Percentiles rank a stretch among this genome's conserved stretches.
Conservation (phyloP, 1,284 basidiomycete species). For the Irpex rosettiformis region DNA sequence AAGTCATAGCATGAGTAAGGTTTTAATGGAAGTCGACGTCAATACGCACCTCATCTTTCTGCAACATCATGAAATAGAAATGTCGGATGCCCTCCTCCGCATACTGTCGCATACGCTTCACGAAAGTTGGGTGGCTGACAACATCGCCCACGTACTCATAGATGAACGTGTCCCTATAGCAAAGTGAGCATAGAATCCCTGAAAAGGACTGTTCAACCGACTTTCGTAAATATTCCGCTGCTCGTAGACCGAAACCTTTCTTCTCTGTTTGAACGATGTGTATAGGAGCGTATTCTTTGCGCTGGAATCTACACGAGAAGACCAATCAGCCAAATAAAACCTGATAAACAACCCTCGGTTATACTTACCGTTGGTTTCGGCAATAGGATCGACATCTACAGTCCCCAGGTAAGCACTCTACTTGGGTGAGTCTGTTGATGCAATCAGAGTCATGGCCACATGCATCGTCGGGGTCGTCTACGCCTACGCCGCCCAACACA, state of each 20-base stretch:
- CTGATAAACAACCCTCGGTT: background rate
- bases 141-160: conserved; percentile 99
- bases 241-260: conserved; percentile 93
- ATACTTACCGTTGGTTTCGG: conserved; percentile 85
- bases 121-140: conserved; percentile 83
- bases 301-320: conserved; percentile 68
- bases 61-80: conserved; percentile 99
- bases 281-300: conserved; percentile 81
- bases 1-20: background rate
- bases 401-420: conserved; percentile 88
- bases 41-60: conserved; percentile 87
- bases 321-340: conserved; percentile 12
- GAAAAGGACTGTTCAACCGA: conserved; percentile 38
- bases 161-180: conserved; percentile 82
- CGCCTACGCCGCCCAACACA: conserved; percentile 36
- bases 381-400: conserved; percentile 85
- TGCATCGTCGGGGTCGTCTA: conserved; percentile 59
- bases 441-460: conserved; percentile 93
- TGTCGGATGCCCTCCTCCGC: conserved; percentile 91
- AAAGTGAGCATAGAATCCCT: background rate
- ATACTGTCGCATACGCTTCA: conserved; percentile 93
- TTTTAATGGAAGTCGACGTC: too few relatives aligned
- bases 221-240: conserved; percentile 69
- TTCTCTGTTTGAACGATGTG: conserved; percentile 92
- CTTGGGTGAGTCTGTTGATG: conserved; percentile 96